phyloP scores from a whole-genome alignment of 768 basidiomycete genomes.

The Cystobasidiopsis lactophilus region DNA sequence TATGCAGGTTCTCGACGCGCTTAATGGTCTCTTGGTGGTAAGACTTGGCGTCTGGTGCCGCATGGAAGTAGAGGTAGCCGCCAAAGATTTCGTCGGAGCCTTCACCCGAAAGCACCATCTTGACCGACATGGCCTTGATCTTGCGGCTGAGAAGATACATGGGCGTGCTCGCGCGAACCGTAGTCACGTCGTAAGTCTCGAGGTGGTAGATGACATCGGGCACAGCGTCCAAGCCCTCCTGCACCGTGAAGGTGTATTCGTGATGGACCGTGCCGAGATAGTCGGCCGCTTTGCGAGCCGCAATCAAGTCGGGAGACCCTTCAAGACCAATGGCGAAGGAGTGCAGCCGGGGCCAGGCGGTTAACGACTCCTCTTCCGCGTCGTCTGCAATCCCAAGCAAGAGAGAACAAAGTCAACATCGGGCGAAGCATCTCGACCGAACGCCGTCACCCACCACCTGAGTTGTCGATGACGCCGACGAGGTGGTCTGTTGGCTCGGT shows the following conservation, averaged over 20 bases:
- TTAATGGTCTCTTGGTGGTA: slow-evolving; percentile 91
- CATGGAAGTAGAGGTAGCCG: slow-evolving; percentile 98
- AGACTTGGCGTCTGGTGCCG: slow-evolving; percentile 62
- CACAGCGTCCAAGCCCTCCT: slow-evolving; percentile 91
- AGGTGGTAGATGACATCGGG: slow-evolving; percentile 95
- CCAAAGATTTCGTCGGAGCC: slow-evolving; percentile 95
- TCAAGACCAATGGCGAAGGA: slow-evolving; percentile 93
- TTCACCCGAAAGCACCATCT: slow-evolving; percentile 97
- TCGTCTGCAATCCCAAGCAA: slow-evolving; percentile 4
- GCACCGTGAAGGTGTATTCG: slow-evolving; percentile 92
- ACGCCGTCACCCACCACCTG: slow-evolving; percentile 1
- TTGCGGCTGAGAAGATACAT: slow-evolving; percentile 97
- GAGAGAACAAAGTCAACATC: not conserved
- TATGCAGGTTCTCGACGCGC: slow-evolving; percentile 93
- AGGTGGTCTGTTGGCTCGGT: not conserved
- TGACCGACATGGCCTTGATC: slow-evolving; percentile 99
- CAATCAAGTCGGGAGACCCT: slow-evolving; percentile 81
- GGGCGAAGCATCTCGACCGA: not conserved
- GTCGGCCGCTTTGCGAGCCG: slow-evolving; percentile 77
- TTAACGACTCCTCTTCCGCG: slow-evolving; percentile 30
- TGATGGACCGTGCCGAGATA: slow-evolving; percentile 89
- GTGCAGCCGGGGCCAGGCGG: slow-evolving; percentile 85
- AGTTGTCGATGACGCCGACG: slow-evolving; percentile 5
- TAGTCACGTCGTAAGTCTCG: slow-evolving; percentile 97
- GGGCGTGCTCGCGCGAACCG: slow-evolving; percentile 86